Percentiles rank a stretch among this genome's conserved stretches.
Evolutionary conservation across 2,329 filamentous ascomycete species (phyloP).

Genomic region (Diplodia scrobiculata): DNA sequence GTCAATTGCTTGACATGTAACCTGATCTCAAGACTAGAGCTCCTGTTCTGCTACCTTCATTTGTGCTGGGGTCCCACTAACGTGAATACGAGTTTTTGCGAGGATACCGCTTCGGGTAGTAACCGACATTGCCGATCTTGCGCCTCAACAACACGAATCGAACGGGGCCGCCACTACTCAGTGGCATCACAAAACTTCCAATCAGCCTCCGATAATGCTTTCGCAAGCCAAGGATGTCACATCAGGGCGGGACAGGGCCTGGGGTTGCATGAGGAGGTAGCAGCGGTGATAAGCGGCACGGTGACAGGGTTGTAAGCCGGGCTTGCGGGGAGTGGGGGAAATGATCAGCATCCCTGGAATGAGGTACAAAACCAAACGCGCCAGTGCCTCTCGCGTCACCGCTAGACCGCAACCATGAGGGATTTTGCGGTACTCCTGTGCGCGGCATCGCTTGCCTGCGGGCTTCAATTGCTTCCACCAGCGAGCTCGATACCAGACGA

Average conservation of each 20-base stretch:
- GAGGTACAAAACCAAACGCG: slow-evolving; percentile 11
- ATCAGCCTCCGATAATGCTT: neutral
- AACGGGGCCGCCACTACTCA: neutral
- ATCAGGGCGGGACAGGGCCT: neutral
- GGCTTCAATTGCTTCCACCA: slow-evolving; percentile 48
- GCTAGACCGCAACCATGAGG: neutral
- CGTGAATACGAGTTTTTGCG: neutral
- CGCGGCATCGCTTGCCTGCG: slow-evolving; percentile 33
- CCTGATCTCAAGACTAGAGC: too few species aligned
- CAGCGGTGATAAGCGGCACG: slow-evolving; percentile 7
- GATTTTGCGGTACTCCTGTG: neutral
- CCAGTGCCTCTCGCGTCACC: neutral
- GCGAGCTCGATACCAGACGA: slow-evolving; percentile 36
- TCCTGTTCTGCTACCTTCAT: too few species aligned
- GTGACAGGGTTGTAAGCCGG: slow-evolving; percentile 10
- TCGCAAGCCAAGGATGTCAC: neutral
- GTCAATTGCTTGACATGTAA: too few species aligned
- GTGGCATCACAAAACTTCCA: neutral
- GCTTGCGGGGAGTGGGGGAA: slow-evolving; percentile 3
- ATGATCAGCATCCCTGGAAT: slow-evolving; percentile 15
- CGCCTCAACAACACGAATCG: neutral
- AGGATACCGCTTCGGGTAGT: neutral
- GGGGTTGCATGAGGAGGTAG: slow-evolving; percentile 12
- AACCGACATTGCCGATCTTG: neutral
- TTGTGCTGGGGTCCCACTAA: too few species aligned